Conservation (phyloP, 2,329 filamentous ascomycete genomes). For the Sclerotinia nivalis region DNA sequence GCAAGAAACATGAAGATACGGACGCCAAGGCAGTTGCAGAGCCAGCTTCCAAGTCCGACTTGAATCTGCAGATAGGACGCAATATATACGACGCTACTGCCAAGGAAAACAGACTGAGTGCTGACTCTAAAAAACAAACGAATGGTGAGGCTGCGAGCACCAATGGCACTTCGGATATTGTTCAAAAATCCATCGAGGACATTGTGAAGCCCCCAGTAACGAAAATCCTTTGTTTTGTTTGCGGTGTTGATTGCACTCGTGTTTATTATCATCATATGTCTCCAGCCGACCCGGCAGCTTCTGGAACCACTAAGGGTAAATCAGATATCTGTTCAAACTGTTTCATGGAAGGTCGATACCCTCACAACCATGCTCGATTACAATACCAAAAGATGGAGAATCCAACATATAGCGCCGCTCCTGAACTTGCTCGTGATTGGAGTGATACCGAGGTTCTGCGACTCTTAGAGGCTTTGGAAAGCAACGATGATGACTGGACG, state of each 20-base stretch:
- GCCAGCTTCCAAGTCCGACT: constrained; percentile 69
- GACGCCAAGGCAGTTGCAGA: constrained; percentile 61
- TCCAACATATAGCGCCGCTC: constrained; percentile 72
- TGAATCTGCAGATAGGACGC: constrained; percentile 89
- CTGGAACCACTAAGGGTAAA: constrained; percentile 56
- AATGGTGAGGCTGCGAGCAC: constrained; percentile 71
- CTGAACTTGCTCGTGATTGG: constrained; percentile 80
- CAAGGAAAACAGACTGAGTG: constrained; percentile 67
- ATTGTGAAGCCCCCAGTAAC: constrained; percentile 65
- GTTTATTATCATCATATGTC: constrained; percentile 72
- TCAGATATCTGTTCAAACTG: constrained; percentile 92
- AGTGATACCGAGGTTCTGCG: constrained; percentile 86
- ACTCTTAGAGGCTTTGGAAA: constrained; percentile 85
- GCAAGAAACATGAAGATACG: constrained; percentile 54
- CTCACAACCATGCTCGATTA: constrained; percentile 71
- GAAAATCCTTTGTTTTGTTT: constrained; percentile 83
- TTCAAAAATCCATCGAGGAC: constrained; percentile 52
- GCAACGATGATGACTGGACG: constrained; percentile 95
- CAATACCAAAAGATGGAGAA: constrained; percentile 92
- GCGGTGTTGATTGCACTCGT: constrained; percentile 83
- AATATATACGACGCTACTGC: constrained; percentile 93
- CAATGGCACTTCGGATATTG: constrained; percentile 59
- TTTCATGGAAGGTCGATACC: constrained; percentile 81
- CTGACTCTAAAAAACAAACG: constrained; percentile 65
- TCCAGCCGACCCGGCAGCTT: constrained; percentile 40